phyloP scores from a whole-genome alignment of 1,139 yeast species.

The Tardiomyces blankii region DNA sequence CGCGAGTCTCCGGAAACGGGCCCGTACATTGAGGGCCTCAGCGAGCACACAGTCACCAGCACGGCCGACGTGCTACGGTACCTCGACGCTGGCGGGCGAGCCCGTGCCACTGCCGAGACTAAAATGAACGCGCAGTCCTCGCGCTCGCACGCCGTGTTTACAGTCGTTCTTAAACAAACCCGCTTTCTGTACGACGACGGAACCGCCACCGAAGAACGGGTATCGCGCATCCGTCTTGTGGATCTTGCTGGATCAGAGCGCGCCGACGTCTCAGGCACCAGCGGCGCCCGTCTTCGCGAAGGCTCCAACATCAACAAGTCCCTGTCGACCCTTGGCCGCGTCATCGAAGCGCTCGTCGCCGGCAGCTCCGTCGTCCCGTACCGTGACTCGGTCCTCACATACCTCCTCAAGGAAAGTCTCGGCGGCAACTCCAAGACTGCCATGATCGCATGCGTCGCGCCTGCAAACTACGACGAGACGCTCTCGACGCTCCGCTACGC shows the following conservation, averaged over 20 bases:
- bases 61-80: constrained; percentile 35
- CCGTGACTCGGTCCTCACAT: constrained; percentile 62
- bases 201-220: constrained; percentile 41
- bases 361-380: constrained; percentile 42
- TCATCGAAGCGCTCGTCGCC: constrained; percentile 47
- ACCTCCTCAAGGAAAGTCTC: constrained; percentile 65
- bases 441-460: constrained; percentile 72
- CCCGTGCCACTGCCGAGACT: constrained; percentile 59
- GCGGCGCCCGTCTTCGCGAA: constrained; percentile 57
- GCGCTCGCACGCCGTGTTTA: constrained; percentile 69
- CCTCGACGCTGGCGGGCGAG: constrained; percentile 37
- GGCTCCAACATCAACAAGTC: constrained; percentile 70
- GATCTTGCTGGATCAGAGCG: constrained; percentile 81
- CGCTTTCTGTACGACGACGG: constrained; percentile 26
- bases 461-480: constrained; percentile 66
- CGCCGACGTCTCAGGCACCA: constrained; percentile 49
- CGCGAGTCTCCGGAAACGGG: constrained; percentile 52
- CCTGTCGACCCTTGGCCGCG: constrained; percentile 64
- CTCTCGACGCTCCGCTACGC: constrained; percentile 67
- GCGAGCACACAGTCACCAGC: constrained; percentile 36
- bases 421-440: constrained; percentile 79
- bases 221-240: constrained; percentile 57
- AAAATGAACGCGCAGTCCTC: constrained; percentile 61
- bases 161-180: constrained; percentile 50
- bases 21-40: constrained; percentile 58